Evolutionary conservation across 169 alveolate genomes (phyloP).

Genomic region (Cryptosporidium ubiquitum): DNA sequence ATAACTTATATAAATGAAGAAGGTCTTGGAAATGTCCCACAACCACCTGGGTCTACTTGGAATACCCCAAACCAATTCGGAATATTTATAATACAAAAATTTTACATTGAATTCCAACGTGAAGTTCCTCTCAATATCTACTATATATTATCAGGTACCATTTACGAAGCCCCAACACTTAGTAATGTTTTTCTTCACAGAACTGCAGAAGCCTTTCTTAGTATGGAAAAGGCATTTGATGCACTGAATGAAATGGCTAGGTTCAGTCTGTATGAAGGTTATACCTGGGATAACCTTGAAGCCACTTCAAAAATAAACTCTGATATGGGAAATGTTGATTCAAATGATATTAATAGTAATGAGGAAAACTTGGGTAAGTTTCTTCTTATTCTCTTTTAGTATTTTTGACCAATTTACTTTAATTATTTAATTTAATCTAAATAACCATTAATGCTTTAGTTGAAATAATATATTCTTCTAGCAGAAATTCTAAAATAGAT

Average conservation of each 20-base stretch:
- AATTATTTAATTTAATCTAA: not conserved
- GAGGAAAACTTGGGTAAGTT: slow-evolving; percentile 45
- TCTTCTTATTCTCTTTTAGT: not conserved
- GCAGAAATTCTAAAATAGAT: slow-evolving; percentile 31
- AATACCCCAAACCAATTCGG: slow-evolving; percentile 69
- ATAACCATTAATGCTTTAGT: not conserved
- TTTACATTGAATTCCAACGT: slow-evolving; percentile 54
- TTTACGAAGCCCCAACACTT: slow-evolving; percentile 66
- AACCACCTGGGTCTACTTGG: slow-evolving; percentile 73
- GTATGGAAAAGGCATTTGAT: slow-evolving; percentile 53
- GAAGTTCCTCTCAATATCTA: slow-evolving; percentile 59
- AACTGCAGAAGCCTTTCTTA: slow-evolving; percentile 56
- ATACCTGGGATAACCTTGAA: slow-evolving; percentile 43
- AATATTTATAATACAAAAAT: slow-evolving; percentile 57
- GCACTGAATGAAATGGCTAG: slow-evolving; percentile 43
- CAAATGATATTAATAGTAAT: not conserved
- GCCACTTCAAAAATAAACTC: not conserved
- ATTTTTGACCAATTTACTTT: not conserved
- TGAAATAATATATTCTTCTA: slow-evolving; percentile 15
- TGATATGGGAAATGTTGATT: not conserved
- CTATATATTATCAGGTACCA: slow-evolving; percentile 63
- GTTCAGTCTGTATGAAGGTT: slow-evolving; percentile 56
- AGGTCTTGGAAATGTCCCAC: slow-evolving; percentile 51
- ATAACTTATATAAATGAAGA: slow-evolving; percentile 53
- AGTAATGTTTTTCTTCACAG: slow-evolving; percentile 60